phyloP scores from a whole-genome alignment of 2,329 filamentous ascomycete genomes.

The Penicillium sp. region DNA sequence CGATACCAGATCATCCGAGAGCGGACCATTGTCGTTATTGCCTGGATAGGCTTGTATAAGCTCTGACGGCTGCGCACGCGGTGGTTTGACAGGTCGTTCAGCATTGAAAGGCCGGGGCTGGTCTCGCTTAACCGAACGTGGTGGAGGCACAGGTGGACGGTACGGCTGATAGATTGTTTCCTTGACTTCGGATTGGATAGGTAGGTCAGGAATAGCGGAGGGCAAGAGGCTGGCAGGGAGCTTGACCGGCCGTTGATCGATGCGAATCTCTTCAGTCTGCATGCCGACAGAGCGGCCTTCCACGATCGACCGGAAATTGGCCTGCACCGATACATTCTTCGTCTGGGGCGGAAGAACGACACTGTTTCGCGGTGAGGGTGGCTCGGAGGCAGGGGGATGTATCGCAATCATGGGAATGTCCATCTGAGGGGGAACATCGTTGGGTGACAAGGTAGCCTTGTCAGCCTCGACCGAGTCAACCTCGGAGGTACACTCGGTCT shows the following conservation, averaged over 20 bases:
- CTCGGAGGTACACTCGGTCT: slow-evolving; percentile 34
- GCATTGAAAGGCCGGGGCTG: slow-evolving; percentile 25
- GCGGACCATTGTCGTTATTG: slow-evolving; percentile 77
- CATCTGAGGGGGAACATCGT: slow-evolving; percentile 23
- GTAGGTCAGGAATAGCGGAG: slow-evolving; percentile 66
- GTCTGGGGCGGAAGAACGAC: slow-evolving; percentile 76
- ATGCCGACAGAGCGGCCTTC: slow-evolving; percentile 60
- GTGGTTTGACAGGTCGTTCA: slow-evolving; percentile 38
- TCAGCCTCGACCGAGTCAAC: slow-evolving; percentile 15
- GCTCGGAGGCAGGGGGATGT: slow-evolving; percentile 81
- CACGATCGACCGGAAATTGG: slow-evolving; percentile 55
- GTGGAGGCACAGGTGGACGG: slow-evolving; percentile 34
- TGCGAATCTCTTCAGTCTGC: slow-evolving; percentile 89
- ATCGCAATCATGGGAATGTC: slow-evolving; percentile 87
- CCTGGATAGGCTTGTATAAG: slow-evolving; percentile 70
- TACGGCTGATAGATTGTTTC: slow-evolving; percentile 37
- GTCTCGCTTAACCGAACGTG: slow-evolving; percentile 34
- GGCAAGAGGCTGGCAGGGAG: slow-evolving; percentile 78
- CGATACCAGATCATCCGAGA: slow-evolving; percentile 58
- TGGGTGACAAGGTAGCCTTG: slow-evolving; percentile 13
- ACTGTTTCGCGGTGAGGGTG: slow-evolving; percentile 73
- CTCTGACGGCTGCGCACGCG: slow-evolving; percentile 33
- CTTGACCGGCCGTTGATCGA: slow-evolving; percentile 74
- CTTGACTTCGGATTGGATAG: slow-evolving; percentile 31
- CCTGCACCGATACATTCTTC: slow-evolving; percentile 83